Conservation (phyloP, 495 filamentous ascomycete genomes). For the Penicillium ochrochloron region DNA sequence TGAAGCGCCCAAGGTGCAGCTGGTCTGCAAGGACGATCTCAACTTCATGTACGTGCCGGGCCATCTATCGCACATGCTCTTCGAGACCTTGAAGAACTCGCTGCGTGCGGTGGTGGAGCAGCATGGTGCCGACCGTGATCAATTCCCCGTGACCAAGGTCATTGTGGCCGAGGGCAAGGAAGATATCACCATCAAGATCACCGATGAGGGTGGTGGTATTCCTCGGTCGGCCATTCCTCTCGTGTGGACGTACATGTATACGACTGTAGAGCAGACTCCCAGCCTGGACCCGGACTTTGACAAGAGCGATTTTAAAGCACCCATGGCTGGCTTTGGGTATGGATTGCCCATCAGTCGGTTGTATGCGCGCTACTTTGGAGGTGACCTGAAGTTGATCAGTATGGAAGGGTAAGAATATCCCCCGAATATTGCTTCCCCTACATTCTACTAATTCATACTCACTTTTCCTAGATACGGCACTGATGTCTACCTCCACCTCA, state of each 20-base stretch:
- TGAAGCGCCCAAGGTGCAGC: slow-evolving; percentile 93
- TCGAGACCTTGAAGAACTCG: slow-evolving; percentile 98
- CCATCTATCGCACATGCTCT: slow-evolving; percentile 97
- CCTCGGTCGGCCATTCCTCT: slow-evolving; percentile 88
- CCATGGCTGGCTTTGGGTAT: slow-evolving; percentile 98
- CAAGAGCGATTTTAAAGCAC: slow-evolving; percentile 98
- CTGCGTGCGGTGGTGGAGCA: slow-evolving; percentile 95
- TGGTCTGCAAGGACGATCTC: slow-evolving; percentile 89
- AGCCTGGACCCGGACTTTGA: slow-evolving; percentile 97
- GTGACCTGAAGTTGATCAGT: slow-evolving; percentile 95
- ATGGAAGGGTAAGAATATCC: slow-evolving; percentile 86
- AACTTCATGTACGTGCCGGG: slow-evolving; percentile 99
- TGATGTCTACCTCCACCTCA: slow-evolving; percentile 97
- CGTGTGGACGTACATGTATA: slow-evolving; percentile 99
- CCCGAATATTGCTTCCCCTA: slow-evolving; percentile 2
- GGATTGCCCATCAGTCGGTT: slow-evolving; percentile 90
- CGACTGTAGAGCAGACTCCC: slow-evolving; percentile 93
- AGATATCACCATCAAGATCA: slow-evolving; percentile 98
- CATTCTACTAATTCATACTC: slow-evolving; percentile 12
- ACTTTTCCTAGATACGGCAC: slow-evolving; percentile 82
- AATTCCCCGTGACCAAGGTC: slow-evolving; percentile 95
- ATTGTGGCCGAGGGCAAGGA: slow-evolving; percentile 97
- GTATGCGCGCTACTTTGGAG: slow-evolving; percentile 96
- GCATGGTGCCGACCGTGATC: slow-evolving; percentile 91
- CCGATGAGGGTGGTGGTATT: slow-evolving; percentile 95